A percentile compares a stretch with the other conserved stretches of the same genome.
phyloP scores from a whole-genome alignment of 768 basidiomycete species.

The Tremella fuciformis region DNA sequence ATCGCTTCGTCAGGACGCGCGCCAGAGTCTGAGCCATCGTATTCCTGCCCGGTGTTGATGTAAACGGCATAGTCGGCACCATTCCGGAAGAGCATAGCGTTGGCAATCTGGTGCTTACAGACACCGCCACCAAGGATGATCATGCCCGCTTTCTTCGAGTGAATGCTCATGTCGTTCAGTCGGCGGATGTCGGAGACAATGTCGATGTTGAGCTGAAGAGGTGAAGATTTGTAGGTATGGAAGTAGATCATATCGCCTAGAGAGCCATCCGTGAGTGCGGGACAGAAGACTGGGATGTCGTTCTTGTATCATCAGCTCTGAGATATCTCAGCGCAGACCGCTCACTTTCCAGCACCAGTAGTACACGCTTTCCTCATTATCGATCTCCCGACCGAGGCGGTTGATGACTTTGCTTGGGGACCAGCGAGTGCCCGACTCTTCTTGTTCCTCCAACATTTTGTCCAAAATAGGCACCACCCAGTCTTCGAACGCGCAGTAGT shows the following conservation, averaged over 20 bases:
- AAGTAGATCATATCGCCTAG: constrained; percentile 99
- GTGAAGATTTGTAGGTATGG: constrained; percentile 85
- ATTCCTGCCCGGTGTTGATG: constrained; percentile 98
- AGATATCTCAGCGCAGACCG: constrained; percentile 10
- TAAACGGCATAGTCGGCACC: constrained; percentile 97
- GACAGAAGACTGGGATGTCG: constrained; percentile 97
- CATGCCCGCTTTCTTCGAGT: constrained; percentile 92
- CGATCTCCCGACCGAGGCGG: constrained; percentile 92
- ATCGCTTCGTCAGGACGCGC: constrained; percentile 96
- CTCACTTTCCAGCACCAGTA: constrained; percentile 99
- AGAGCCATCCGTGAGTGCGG: constrained; percentile 95
- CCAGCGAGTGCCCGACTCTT: constrained; percentile 61
- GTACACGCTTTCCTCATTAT: constrained; percentile 95
- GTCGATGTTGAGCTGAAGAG: constrained; percentile 70
- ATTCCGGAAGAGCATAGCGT: constrained; percentile 97
- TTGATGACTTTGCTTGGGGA: constrained; percentile 90
- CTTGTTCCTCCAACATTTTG: constrained; percentile 82
- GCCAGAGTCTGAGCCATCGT: constrained; percentile 96
- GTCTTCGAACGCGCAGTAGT: constrained; percentile 99
- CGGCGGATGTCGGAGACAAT: constrained; percentile 91
- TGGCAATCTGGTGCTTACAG: constrained; percentile 99
- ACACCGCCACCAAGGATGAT: constrained; percentile 96
- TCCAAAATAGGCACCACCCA: constrained; percentile 97
- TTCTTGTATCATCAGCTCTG: constrained; percentile 63
- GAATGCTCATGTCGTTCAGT: constrained; percentile 83